Evolutionary conservation across 441 rosid genomes (phyloP).

Genomic region (Mallotus repandus): DNA sequence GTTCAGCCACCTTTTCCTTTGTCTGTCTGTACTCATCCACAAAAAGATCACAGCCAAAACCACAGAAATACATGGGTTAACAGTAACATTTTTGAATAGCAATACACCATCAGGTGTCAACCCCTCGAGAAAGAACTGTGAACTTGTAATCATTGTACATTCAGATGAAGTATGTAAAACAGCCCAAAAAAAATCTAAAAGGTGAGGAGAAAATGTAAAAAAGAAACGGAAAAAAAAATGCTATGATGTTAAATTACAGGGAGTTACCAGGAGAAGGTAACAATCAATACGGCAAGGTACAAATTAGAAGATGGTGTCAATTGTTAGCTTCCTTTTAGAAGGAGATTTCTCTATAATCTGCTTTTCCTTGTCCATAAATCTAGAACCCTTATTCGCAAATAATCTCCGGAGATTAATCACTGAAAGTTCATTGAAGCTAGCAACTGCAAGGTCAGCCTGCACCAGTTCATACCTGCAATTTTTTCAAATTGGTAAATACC

Average conservation of each 20-base stretch:
- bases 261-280: background rate
- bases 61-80: too few relatives aligned
- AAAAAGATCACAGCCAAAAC: too few relatives aligned
- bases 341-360: constrained; percentile 77
- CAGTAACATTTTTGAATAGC: too few relatives aligned
- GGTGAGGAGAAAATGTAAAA: background rate
- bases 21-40: too few relatives aligned
- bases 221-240: too few relatives aligned
- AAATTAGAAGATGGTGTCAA: constrained; percentile 79
- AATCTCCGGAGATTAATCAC: constrained; percentile 90
- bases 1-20: too few relatives aligned
- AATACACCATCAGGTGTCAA: background rate
- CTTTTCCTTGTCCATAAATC: constrained; percentile 87
- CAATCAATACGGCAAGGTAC: background rate
- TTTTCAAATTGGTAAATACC: constrained; percentile 10
- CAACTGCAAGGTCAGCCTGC: constrained; percentile 92
- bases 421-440: constrained; percentile 75
- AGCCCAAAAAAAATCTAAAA: constrained; percentile 1
- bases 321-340: constrained; percentile 72
- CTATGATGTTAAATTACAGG: background rate
- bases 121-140: background rate
- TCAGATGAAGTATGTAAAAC: constrained; percentile 6
- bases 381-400: constrained; percentile 80
- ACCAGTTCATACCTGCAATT: constrained; percentile 78
- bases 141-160: constrained; percentile 6